These are phyloP conservation scores for Podospora pseudocomata DNA, from an alignment of 495 filamentous ascomycete genomes.

Conservation along the genomic window DNA sequence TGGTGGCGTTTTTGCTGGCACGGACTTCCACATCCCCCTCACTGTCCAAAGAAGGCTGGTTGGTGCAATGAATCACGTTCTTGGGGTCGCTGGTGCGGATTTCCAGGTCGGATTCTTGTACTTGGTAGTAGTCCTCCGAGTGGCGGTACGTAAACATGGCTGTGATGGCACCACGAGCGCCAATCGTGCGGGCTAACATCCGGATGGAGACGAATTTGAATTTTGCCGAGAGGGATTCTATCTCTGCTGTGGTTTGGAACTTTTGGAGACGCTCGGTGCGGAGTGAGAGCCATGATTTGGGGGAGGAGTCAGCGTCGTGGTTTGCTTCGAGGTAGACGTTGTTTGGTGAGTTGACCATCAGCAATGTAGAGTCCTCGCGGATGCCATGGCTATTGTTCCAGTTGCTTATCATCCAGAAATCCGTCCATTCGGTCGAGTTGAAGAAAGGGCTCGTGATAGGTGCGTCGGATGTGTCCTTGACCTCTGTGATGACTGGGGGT, in stretches of 20 bases:
- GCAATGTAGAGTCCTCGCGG: conserved; percentile 40
- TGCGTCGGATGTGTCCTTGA: conserved; percentile 31
- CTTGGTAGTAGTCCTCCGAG: conserved; percentile 31
- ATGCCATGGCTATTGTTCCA: conserved; percentile 49
- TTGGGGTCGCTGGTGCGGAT: conserved; percentile 59
- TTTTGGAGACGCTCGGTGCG: conserved; percentile 53
- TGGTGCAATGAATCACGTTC: conserved; percentile 63
- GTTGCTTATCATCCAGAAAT: conserved; percentile 56
- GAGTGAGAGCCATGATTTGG: conserved; percentile 57
- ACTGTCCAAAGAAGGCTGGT: conserved; percentile 57
- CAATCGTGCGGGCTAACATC: conserved; percentile 54
- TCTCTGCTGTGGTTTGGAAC: conserved; percentile 62
- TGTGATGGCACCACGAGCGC: conserved; percentile 58
- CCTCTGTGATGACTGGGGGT: conserved; percentile 34
- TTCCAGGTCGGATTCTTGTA: conserved; percentile 76
- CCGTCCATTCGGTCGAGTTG: conserved; percentile 35
- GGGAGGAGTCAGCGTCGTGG: conserved; percentile 31
- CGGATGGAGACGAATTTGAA: conserved; percentile 61
- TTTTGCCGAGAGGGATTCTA: conserved; percentile 53
- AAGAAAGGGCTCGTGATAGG: conserved; percentile 41
- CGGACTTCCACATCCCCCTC: conserved; percentile 44
- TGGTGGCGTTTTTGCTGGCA: conserved; percentile 46
- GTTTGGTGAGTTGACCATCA: conserved; percentile 60
- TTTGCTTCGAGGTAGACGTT: conserved; percentile 61
- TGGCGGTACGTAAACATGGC: conserved; percentile 66